Conservation (phyloP, 192 early-diverging fungal genomes). For the Coemansia sp. region DNA sequence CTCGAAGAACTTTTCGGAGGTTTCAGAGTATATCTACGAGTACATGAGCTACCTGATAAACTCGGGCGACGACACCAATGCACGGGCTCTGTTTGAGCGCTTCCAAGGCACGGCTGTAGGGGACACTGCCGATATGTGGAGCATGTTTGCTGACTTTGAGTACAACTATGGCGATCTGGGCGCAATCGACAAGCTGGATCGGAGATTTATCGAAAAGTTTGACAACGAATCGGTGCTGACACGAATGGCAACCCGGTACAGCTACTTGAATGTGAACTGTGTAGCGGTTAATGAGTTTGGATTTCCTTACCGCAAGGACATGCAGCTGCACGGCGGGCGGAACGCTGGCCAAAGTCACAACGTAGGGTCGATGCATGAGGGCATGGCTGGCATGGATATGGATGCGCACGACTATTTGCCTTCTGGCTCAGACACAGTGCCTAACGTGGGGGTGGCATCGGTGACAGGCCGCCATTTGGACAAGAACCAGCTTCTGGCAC, state of each 20-base stretch:
- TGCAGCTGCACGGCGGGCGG: conserved; percentile 1
- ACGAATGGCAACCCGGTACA: conserved; percentile 69
- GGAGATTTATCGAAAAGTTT: conserved; percentile 70
- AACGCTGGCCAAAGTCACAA: background rate
- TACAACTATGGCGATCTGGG: conserved; percentile 83
- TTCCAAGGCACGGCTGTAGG: conserved; percentile 69
- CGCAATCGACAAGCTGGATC: conserved; percentile 72
- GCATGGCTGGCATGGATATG: background rate
- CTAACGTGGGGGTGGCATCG: conserved; percentile 28
- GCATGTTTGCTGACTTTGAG: conserved; percentile 79
- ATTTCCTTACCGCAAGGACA: conserved; percentile 42
- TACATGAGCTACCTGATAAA: conserved; percentile 87
- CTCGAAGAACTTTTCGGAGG: conserved; percentile 73
- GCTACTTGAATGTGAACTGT: conserved; percentile 71
- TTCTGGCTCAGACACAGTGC: conserved; percentile 6
- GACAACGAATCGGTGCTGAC: conserved; percentile 62
- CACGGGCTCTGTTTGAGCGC: conserved; percentile 86
- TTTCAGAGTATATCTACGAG: conserved; percentile 68
- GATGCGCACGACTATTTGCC: background rate
- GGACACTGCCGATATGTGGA: conserved; percentile 75
- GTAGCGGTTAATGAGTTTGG: conserved; percentile 78
- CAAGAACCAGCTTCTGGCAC: conserved; percentile 35
- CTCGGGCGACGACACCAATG: conserved; percentile 90
- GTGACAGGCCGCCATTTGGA: conserved; percentile 30
- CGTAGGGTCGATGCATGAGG: background rate